A percentile compares a stretch with the other conserved stretches of the same genome.
Evolutionary conservation across 768 basidiomycete species (phyloP).

Genomic region (Kwoniella europaea): DNA sequence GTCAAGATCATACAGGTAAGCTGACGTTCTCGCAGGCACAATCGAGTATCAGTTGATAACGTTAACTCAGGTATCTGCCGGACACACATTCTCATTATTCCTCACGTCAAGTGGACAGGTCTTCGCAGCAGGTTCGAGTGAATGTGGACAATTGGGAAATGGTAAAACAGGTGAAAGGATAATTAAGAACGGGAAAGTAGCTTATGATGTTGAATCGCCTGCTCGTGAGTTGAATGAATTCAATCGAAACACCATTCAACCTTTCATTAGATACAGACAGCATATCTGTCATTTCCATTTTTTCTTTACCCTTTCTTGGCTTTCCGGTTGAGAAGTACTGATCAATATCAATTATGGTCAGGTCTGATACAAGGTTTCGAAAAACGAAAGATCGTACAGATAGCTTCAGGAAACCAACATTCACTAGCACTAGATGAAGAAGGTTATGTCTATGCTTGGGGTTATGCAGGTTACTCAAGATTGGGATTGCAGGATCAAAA

Average conservation of each 20-base stretch:
- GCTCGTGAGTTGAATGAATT: too few relatives aligned
- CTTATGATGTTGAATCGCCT: slow-evolving; percentile 71
- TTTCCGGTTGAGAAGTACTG: too few relatives aligned
- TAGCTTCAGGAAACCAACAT: slow-evolving; percentile 87
- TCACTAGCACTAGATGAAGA: slow-evolving; percentile 76
- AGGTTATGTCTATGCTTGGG: slow-evolving; percentile 54
- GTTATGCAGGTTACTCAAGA: slow-evolving; percentile 70
- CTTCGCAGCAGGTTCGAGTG: slow-evolving; percentile 86
- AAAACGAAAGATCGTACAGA: slow-evolving; percentile 76
- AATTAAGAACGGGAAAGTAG: slow-evolving; percentile 79
- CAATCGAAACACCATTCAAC: too few relatives aligned
- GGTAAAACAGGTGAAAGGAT: slow-evolving; percentile 92
- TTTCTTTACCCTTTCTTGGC: too few relatives aligned
- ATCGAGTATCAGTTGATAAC: neutral
- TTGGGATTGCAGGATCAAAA: slow-evolving; percentile 69
- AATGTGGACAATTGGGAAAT: slow-evolving; percentile 91
- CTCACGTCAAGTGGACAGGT: slow-evolving; percentile 82
- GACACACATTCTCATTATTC: slow-evolving; percentile 80
- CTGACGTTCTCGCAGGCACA: neutral
- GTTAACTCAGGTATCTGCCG: slow-evolving; percentile 69
- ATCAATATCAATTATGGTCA: too few relatives aligned
- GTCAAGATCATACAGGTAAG: slow-evolving; percentile 51
- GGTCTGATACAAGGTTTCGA: slow-evolving; percentile 73
- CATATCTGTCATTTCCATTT: too few relatives aligned
- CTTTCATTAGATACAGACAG: too few relatives aligned